Conservation (phyloP, 1,284 basidiomycete species). For the Psilocybe mexicana region DNA sequence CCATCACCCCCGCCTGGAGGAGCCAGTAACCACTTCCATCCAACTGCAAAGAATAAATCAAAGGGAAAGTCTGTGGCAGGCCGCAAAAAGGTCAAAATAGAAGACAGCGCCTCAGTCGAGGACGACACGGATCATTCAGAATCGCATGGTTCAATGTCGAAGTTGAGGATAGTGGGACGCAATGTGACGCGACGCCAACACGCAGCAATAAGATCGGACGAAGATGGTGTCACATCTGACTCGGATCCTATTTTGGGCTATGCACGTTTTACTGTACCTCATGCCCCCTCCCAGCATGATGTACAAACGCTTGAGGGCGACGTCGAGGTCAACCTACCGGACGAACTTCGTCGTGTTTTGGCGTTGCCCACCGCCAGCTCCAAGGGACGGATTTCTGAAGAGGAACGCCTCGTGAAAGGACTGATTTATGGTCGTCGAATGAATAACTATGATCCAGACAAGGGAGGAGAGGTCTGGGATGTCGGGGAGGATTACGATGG, state of each 20-base stretch:
- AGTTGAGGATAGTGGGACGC: conserved; percentile 35
- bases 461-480: conserved; percentile 75
- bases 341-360: conserved; percentile 61
- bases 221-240: conserved; percentile 41
- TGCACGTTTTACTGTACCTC: conserved; percentile 30
- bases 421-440: conserved; percentile 60
- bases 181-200: conserved; percentile 24
- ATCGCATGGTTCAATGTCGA: conserved; percentile 20
- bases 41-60: conserved; percentile 37
- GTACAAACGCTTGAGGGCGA: conserved; percentile 24
- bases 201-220: conserved; percentile 31
- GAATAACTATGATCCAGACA: conserved; percentile 56
- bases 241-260: conserved; percentile 43
- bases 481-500: conserved; percentile 57
- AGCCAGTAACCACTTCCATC: conserved; percentile 25
- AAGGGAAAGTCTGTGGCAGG: conserved; percentile 28
- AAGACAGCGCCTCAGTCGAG: conserved; percentile 16
- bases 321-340: conserved; percentile 63
- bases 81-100: conserved; percentile 38
- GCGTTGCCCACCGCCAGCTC: conserved; percentile 51
- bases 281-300: conserved; percentile 22
- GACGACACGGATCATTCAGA: conserved; percentile 24
- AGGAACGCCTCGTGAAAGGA: conserved; percentile 56
- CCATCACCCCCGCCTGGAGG: conserved; percentile 61
- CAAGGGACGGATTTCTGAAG: conserved; percentile 41